These are phyloP conservation scores for Margaritispora aquatica DNA, from an alignment of 495 filamentous ascomycete species.

Conservation along the genomic window DNA sequence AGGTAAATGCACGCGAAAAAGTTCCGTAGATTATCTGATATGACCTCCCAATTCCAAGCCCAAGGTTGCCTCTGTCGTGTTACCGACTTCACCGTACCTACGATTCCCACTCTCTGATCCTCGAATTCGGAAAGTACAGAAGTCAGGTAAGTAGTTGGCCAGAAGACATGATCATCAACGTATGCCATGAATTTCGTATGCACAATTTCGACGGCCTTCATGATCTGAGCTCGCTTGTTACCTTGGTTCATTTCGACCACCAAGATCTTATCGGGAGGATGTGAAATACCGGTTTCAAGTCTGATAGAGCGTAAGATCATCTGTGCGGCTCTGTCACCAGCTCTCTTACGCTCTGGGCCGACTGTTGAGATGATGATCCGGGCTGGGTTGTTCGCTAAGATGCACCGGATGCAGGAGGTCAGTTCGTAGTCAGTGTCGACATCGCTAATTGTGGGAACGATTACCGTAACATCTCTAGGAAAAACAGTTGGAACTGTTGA, in stretches of 20 bases:
- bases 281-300: not conserved
- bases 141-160: conserved; percentile 40
- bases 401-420: conserved; percentile 26
- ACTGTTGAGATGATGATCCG: conserved; percentile 34
- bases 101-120: conserved; percentile 41
- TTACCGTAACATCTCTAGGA: conserved; percentile 45
- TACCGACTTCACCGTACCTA: conserved; percentile 46
- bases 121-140: conserved; percentile 46
- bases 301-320: not conserved
- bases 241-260: conserved; percentile 30
- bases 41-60: not conserved
- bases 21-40: conserved; percentile 8
- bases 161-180: conserved; percentile 51
- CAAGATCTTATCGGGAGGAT: not conserved
- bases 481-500: conserved; percentile 28
- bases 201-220: conserved; percentile 34
- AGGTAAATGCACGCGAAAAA: conserved; percentile 35
- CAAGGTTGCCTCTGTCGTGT: conserved; percentile 28
- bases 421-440: conserved; percentile 23
- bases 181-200: conserved; percentile 40
- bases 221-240: conserved; percentile 44
- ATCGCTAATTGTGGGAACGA: conserved; percentile 47
- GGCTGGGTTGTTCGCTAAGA: conserved; percentile 28
- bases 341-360: conserved; percentile 8
- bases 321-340: not conserved